Conservation (phyloP, 257 asterid genomes). For the Ophiorrhiza pumila region DNA sequence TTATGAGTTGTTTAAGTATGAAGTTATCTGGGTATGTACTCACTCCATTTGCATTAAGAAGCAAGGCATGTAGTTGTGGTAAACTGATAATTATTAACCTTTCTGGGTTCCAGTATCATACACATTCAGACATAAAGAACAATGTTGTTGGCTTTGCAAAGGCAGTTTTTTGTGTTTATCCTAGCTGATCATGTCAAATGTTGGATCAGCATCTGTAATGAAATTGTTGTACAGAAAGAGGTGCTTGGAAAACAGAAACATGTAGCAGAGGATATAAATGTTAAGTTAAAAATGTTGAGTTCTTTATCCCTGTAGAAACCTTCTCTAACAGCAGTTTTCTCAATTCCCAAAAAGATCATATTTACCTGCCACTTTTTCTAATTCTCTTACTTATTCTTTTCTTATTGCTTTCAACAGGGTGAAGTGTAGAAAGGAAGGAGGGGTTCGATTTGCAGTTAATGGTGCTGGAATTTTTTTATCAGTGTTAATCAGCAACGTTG, state of each 20-base stretch:
- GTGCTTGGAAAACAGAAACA: neutral
- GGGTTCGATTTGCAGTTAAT: conserved; percentile 43
- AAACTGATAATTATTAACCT: neutral
- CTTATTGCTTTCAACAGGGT: conserved; percentile 35
- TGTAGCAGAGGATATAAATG: no score
- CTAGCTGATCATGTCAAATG: neutral
- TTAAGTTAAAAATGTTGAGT: neutral
- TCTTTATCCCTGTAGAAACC: neutral
- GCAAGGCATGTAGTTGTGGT: neutral
- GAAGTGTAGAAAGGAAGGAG: conserved; percentile 61
- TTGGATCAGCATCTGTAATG: neutral
- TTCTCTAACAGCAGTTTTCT: no score
- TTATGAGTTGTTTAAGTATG: neutral
- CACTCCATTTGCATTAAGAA: neutral
- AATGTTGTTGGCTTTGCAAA: neutral
- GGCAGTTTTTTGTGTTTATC: neutral
- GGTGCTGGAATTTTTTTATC: conserved; percentile 51
- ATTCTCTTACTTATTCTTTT: conserved; percentile 3
- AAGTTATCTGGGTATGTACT: neutral
- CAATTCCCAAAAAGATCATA: neutral
- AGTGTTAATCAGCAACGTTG: conserved; percentile 59
- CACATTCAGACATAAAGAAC: neutral
- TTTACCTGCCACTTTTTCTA: neutral
- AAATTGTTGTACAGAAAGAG: neutral
- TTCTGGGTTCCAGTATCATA: neutral